Evolutionary conservation across 2,329 filamentous ascomycete genomes (phyloP).

Genomic region (Lomentospora prolificans): DNA sequence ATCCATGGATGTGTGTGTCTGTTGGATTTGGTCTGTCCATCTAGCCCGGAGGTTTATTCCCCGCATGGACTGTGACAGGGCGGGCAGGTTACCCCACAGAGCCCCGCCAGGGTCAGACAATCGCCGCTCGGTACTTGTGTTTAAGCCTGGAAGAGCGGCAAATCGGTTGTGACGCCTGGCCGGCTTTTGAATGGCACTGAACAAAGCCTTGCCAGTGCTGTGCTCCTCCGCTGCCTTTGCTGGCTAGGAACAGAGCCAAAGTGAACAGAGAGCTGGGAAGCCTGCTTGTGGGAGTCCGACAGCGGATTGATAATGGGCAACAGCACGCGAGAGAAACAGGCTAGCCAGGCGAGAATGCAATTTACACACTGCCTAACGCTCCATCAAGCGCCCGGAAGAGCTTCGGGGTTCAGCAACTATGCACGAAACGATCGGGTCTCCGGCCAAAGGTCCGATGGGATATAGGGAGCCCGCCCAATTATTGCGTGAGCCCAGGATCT

Average conservation of each 20-base stretch:
- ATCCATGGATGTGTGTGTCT: no score
- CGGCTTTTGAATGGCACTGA: not conserved
- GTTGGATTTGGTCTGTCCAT: not conserved
- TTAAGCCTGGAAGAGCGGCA: not conserved
- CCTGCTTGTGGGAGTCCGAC: no score
- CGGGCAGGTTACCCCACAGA: conserved; percentile 1
- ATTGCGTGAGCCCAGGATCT: no score
- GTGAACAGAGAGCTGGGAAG: no score
- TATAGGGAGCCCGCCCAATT: no score
- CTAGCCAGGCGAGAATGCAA: no score
- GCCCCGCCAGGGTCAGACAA: conserved; percentile 7
- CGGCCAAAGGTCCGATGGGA: not conserved
- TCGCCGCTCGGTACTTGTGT: conserved; percentile 4
- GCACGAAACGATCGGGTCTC: not conserved
- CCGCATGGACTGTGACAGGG: not conserved
- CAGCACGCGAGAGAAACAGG: no score
- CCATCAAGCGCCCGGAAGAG: no score
- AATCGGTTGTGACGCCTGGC: not conserved
- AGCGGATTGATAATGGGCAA: no score
- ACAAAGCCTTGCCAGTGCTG: not conserved
- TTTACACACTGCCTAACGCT: no score
- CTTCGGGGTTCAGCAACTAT: not conserved
- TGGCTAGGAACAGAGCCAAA: no score
- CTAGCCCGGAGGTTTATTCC: not conserved
- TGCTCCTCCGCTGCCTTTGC: not conserved